A percentile compares a stretch with the other conserved stretches of the same genome.
Conservation (phyloP, 2,329 filamentous ascomycete species). For the Diaporthe sp. region DNA sequence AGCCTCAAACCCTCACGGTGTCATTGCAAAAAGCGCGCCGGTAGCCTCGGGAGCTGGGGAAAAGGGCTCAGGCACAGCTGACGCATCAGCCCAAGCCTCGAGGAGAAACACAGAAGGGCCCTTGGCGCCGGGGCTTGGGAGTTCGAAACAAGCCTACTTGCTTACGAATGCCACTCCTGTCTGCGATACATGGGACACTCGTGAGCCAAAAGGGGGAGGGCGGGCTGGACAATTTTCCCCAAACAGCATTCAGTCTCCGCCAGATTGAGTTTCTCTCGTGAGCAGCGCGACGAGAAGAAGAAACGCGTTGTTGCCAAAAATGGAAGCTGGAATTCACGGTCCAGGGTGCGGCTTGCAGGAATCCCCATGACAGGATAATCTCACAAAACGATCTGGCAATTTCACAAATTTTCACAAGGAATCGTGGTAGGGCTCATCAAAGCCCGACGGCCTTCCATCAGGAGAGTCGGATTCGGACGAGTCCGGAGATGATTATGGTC, state of each 20-base stretch:
- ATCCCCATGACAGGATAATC: background rate
- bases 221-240: background rate
- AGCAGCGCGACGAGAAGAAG: background rate
- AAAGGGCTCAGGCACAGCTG: slow-evolving; percentile 17
- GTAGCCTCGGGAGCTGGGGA: slow-evolving; percentile 17
- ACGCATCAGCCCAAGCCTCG: slow-evolving; percentile 14
- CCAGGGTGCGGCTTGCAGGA: slow-evolving; percentile 21
- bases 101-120: slow-evolving; percentile 6
- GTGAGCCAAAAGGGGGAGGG: background rate
- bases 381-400: slow-evolving; percentile 21
- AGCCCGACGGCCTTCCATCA: slow-evolving; percentile 20
- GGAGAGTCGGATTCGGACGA: slow-evolving; percentile 23
- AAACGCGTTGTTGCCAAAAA: slow-evolving; percentile 10
- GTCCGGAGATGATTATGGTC: slow-evolving; percentile 37
- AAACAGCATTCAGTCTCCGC: background rate
- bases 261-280: slow-evolving; percentile 7
- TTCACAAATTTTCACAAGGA: slow-evolving; percentile 12
- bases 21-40: slow-evolving; percentile 25
- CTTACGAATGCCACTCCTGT: slow-evolving; percentile 6
- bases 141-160: slow-evolving; percentile 3
- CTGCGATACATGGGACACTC: background rate
- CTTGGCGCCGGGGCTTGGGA: slow-evolving; percentile 14
- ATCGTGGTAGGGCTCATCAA: slow-evolving; percentile 17
- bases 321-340: background rate
- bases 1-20: slow-evolving; percentile 28